Evolutionary conservation across 176 grass and related monocot genomes (phyloP).

Genomic region (Phoenix roebelenii): DNA sequence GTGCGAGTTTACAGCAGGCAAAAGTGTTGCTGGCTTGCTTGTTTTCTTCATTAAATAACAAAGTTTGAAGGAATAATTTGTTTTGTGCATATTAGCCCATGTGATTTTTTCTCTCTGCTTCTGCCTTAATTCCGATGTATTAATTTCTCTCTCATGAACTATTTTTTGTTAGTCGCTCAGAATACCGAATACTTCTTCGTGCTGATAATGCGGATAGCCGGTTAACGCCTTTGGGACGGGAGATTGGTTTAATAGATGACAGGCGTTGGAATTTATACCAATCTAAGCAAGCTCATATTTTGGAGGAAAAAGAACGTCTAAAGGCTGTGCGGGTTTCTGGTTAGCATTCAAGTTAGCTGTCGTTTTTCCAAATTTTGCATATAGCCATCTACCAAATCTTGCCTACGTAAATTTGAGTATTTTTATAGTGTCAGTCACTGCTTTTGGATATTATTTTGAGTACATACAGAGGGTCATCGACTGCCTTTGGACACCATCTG

Average conservation of each 20-base stretch:
- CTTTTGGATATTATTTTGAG: no score
- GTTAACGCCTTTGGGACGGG: slow-evolving; percentile 70
- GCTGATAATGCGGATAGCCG: slow-evolving; percentile 96
- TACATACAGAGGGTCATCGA: no score
- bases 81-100: no score
- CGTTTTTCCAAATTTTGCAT: not conserved
- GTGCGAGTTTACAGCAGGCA: no score
- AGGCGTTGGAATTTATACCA: slow-evolving; percentile 78
- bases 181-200: slow-evolving; percentile 76
- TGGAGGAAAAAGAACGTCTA: slow-evolving; percentile 71
- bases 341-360: slow-evolving; percentile 11
- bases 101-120: slow-evolving; percentile 19
- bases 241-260: slow-evolving; percentile 93
- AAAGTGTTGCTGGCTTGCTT: no score
- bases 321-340: slow-evolving; percentile 61
- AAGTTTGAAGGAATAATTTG: no score
- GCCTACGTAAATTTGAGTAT: no score
- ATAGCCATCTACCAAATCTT: not conserved
- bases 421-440: no score
- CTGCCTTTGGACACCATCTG: no score
- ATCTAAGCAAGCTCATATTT: slow-evolving; percentile 66
- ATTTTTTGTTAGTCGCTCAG: slow-evolving; percentile 57
- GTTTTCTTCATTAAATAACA: no score
- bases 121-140: no score
- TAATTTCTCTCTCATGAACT: not conserved